Evolutionary conservation across 169 alveolate species (phyloP).

Genomic region (Eimeria sp.): DNA sequence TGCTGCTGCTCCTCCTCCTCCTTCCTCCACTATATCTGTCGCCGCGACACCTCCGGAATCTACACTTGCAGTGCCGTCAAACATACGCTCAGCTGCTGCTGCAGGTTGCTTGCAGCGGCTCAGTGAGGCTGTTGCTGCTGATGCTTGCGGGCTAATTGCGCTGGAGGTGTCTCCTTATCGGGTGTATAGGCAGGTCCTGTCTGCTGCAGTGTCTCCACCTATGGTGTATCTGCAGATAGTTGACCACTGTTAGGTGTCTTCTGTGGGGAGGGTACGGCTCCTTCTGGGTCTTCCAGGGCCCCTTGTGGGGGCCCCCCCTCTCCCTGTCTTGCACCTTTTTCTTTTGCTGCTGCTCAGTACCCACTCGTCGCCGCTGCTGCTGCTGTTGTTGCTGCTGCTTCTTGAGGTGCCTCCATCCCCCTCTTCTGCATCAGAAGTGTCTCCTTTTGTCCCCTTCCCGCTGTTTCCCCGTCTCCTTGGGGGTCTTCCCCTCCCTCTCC

Average conservation of each 20-base stretch:
- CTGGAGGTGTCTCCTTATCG: background rate
- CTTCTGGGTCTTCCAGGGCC: constrained; percentile 7
- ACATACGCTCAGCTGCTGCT: background rate
- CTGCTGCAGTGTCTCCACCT: background rate
- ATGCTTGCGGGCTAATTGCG: background rate
- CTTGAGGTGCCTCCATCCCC: background rate
- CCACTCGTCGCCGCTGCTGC: constrained; percentile 63
- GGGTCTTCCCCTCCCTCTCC: constrained; percentile 43
- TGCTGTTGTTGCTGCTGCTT: background rate
- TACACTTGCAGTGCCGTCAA: background rate
- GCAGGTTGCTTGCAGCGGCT: background rate
- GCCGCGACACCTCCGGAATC: background rate
- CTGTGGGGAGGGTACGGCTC: background rate
- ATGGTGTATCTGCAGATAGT: background rate
- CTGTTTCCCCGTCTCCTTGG: background rate
- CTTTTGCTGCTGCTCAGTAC: background rate
- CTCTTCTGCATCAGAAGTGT: constrained; percentile 4
- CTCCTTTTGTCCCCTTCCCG: background rate
- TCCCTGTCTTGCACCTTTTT: background rate
- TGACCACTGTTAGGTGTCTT: background rate
- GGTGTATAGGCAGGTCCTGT: constrained; percentile 15
- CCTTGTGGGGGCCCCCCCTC: constrained; percentile 40
- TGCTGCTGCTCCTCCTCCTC: background rate
- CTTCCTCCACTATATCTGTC: background rate
- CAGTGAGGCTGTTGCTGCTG: background rate